phyloP scores from a whole-genome alignment of 2,329 filamentous ascomycete genomes.

The Microcyclospora pomicola region DNA sequence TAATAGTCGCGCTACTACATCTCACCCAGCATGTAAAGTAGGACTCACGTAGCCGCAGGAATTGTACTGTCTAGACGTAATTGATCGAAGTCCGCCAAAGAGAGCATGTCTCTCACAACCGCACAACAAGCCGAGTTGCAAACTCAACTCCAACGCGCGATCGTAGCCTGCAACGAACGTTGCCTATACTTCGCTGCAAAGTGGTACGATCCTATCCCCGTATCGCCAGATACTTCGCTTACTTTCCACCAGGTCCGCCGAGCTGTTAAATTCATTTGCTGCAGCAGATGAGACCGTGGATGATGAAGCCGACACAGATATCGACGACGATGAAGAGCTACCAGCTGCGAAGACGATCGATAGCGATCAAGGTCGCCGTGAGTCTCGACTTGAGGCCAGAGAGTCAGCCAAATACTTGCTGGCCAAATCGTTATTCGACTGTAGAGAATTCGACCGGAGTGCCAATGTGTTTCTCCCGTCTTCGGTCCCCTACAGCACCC shows the following conservation, averaged over 20 bases:
- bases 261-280: constrained; percentile 74
- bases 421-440: constrained; percentile 90
- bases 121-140: constrained; percentile 47
- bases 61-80: too few species aligned
- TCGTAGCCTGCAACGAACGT: constrained; percentile 82
- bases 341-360: constrained; percentile 26
- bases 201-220: constrained; percentile 50
- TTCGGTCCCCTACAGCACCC: constrained; percentile 41
- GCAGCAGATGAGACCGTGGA: constrained; percentile 30
- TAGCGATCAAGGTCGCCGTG: constrained; percentile 52
- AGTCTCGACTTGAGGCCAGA: constrained; percentile 60
- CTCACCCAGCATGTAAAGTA: too few species aligned
- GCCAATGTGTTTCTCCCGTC: constrained; percentile 64
- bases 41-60: too few species aligned
- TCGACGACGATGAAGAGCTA: constrained; percentile 16
- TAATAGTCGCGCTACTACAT: too few species aligned
- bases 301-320: constrained; percentile 39
- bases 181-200: constrained; percentile 94
- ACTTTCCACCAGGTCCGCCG: constrained; percentile 64
- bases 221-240: constrained; percentile 5
- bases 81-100: background rate
- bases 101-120: constrained; percentile 24
- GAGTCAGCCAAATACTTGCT: constrained; percentile 77
- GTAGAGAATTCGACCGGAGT: constrained; percentile 86
- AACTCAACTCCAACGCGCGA: constrained; percentile 66